Evolutionary conservation across 1,139 yeast species (phyloP).

Genomic region (Hyphopichia buzzinii): DNA sequence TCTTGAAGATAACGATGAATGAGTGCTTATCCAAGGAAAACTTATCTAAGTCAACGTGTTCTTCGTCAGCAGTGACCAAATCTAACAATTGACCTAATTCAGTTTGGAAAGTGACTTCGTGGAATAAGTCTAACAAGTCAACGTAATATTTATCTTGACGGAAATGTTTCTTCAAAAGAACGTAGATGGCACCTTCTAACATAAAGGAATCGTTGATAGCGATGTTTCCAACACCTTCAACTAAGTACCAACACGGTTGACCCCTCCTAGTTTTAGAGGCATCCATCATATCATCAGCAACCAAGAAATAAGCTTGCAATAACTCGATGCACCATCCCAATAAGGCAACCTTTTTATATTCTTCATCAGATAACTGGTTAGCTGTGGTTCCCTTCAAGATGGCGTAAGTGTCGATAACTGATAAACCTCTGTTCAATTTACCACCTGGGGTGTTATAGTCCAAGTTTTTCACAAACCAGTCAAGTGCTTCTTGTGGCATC

Average conservation of each 20-base stretch:
- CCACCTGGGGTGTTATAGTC: constrained; percentile 95
- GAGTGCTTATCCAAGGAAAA: constrained; percentile 89
- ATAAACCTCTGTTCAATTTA: constrained; percentile 91
- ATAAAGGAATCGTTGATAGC: constrained; percentile 97
- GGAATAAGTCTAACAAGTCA: constrained; percentile 88
- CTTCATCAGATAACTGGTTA: constrained; percentile 61
- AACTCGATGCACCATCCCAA: constrained; percentile 97
- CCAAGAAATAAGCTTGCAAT: constrained; percentile 93
- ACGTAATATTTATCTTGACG: constrained; percentile 78
- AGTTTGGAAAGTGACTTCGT: constrained; percentile 93
- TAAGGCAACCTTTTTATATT: constrained; percentile 81
- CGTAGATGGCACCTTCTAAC: constrained; percentile 93
- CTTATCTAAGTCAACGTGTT: constrained; percentile 80
- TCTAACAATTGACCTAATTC: constrained; percentile 96
- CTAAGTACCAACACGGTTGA: constrained; percentile 96
- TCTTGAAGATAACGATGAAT: constrained; percentile 92
- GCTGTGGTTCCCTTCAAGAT: constrained; percentile 64
- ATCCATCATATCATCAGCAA: constrained; percentile 99
- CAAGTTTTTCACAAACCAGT: constrained; percentile 77
- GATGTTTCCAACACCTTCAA: constrained; percentile 77
- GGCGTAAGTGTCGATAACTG: constrained; percentile 90
- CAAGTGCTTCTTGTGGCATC: constrained; percentile 82
- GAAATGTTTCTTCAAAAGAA: constrained; percentile 86
- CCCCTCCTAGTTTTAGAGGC: constrained; percentile 96
- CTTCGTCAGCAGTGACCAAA: constrained; percentile 96